These are phyloP conservation scores for Luffa aegyptiaca DNA, from an alignment of 306 rosid species.

Conservation along the genomic window DNA sequence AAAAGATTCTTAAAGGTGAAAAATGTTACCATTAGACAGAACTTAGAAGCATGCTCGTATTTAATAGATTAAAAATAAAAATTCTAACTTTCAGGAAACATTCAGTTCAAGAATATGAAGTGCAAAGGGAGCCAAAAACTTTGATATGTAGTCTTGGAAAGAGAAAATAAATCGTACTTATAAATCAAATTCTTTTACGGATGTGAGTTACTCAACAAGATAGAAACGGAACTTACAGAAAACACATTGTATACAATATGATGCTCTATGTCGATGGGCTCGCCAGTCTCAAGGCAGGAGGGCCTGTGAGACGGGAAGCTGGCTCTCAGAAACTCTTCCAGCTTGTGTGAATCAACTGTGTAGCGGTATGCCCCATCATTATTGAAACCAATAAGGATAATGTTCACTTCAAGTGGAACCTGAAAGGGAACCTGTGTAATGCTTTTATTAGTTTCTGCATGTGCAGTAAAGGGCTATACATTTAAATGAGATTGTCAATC, in stretches of 20 bases:
- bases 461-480: not conserved
- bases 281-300: slow-evolving; percentile 81
- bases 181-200: not conserved
- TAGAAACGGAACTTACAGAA: slow-evolving; percentile 40
- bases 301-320: slow-evolving; percentile 88
- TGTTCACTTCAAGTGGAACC: slow-evolving; percentile 91
- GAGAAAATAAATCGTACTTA: not conserved
- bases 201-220: not conserved
- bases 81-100: not conserved
- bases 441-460: slow-evolving; percentile 2
- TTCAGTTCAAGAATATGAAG: not conserved
- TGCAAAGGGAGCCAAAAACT: not conserved
- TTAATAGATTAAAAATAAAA: not conserved
- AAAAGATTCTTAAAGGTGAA: not conserved
- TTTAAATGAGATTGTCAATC: not conserved
- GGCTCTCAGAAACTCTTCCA: slow-evolving; percentile 57
- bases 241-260: slow-evolving; percentile 63
- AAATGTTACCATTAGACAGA: not conserved
- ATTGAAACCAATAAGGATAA: slow-evolving; percentile 71
- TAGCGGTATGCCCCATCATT: slow-evolving; percentile 82
- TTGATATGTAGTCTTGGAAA: not conserved
- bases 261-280: slow-evolving; percentile 84
- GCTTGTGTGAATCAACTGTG: slow-evolving; percentile 42
- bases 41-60: not conserved
- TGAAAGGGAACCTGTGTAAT: slow-evolving; percentile 73